These are phyloP conservation scores for Dictyostelium brefeldianum DNA, from an alignment of 78 protist species.

Conservation along the genomic window DNA sequence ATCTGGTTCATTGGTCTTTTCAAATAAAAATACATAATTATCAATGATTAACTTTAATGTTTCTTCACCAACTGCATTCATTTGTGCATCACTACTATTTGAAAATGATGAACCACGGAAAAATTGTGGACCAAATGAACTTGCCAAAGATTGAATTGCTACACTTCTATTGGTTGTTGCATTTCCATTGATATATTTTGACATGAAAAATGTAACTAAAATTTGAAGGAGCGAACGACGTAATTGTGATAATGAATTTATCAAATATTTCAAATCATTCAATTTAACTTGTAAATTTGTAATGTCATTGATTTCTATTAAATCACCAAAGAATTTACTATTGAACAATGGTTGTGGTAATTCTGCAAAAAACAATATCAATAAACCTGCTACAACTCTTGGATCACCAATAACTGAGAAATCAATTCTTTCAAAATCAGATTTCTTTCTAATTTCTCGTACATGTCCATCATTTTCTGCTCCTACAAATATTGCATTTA, in stretches of 20 bases:
- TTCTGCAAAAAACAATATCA: slow-evolving; percentile 46
- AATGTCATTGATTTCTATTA: slow-evolving; percentile 51
- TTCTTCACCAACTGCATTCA: slow-evolving; percentile 14
- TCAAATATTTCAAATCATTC: slow-evolving; percentile 26
- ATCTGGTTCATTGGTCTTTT: neutral
- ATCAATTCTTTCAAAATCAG: slow-evolving; percentile 33
- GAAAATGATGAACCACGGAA: slow-evolving; percentile 6
- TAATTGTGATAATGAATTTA: slow-evolving; percentile 31
- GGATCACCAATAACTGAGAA: slow-evolving; percentile 27
- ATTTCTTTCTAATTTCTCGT: neutral
- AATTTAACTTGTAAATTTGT: slow-evolving; percentile 50
- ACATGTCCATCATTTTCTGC: slow-evolving; percentile 50
- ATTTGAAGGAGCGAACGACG: slow-evolving; percentile 42
- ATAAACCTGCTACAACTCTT: slow-evolving; percentile 60
- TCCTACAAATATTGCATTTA: slow-evolving; percentile 16
- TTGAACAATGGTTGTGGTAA: slow-evolving; percentile 77
- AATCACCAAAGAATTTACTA: slow-evolving; percentile 48
- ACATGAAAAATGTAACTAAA: slow-evolving; percentile 43
- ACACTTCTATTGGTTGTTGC: neutral
- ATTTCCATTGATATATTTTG: slow-evolving; percentile 33
- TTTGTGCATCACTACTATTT: neutral
- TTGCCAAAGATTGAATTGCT: neutral
- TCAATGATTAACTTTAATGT: slow-evolving; percentile 38
- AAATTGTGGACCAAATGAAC: slow-evolving; percentile 46
- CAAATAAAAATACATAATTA: slow-evolving; percentile 48